phyloP scores from a whole-genome alignment of 768 basidiomycete species.

The Russula virescens region DNA sequence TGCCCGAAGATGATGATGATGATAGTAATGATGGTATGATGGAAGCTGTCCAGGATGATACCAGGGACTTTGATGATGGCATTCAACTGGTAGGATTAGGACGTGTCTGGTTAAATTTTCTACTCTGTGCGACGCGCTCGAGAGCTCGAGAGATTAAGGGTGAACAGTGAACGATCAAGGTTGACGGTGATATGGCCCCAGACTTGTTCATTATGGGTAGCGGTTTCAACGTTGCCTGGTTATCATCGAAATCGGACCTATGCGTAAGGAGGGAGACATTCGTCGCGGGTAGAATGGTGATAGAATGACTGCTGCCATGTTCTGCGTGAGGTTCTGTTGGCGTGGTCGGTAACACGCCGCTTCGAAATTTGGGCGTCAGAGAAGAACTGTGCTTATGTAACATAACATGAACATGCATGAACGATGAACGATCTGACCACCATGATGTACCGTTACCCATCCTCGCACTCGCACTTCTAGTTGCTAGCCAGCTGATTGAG shows the following conservation, averaged over 20 bases:
- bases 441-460: too few species aligned
- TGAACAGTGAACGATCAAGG: neutral
- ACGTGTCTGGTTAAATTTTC: neutral
- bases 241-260: neutral
- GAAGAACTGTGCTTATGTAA: neutral
- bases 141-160: neutral
- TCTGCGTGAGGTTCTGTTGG: neutral
- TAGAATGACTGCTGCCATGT: neutral
- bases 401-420: too few species aligned
- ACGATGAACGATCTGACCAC: too few species aligned
- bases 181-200: neutral
- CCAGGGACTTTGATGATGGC: constrained; percentile 9
- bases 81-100: neutral
- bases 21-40: neutral
- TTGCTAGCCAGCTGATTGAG: too few species aligned
- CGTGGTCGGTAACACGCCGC: neutral
- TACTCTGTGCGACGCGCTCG: neutral
- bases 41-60: constrained; percentile 1
- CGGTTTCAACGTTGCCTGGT: neutral
- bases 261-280: neutral
- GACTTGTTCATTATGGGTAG: neutral
- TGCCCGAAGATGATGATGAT: neutral
- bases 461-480: too few species aligned
- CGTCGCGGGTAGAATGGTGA: neutral
- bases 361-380: too few species aligned